A percentile compares a stretch with the other conserved stretches of the same genome.
These are phyloP conservation scores for Volvariella surrecta DNA, from an alignment of 1,284 basidiomycete genomes.

Conservation along the genomic window DNA sequence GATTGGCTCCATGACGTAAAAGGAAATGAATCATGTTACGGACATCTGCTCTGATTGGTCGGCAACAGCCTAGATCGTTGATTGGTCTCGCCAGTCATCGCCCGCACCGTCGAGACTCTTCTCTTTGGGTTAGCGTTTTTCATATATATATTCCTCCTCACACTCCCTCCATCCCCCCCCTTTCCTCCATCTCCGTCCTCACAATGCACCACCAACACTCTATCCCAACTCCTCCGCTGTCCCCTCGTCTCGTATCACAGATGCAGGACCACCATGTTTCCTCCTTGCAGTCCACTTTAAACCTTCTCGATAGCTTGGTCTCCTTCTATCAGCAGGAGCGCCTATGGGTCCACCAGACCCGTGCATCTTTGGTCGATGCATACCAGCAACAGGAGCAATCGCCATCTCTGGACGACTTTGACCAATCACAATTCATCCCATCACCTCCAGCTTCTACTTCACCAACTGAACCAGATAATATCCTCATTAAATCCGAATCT, in stretches of 20 bases:
- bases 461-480: background rate
- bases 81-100: constrained; percentile 13
- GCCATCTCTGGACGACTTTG: background rate
- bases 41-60: constrained; percentile 13
- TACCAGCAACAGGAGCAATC: constrained; percentile 11
- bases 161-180: constrained; percentile 11
- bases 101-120: constrained; percentile 7
- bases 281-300: constrained; percentile 32
- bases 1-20: background rate
- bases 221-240: constrained; percentile 23
- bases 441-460: constrained; percentile 10
- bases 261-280: constrained; percentile 14
- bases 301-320: constrained; percentile 53
- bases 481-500: constrained; percentile 9
- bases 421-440: constrained; percentile 12
- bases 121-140: constrained; percentile 9
- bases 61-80: constrained; percentile 10
- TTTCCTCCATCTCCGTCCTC: constrained; percentile 15
- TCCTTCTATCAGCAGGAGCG: constrained; percentile 61
- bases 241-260: constrained; percentile 16
- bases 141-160: constrained; percentile 10
- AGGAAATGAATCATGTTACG: background rate
- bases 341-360: constrained; percentile 55
- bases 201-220: constrained; percentile 14
- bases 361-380: constrained; percentile 33